Base-by-base conservation (phyloP, 441 rosid species). In the Euphorbia corollata region DNA sequence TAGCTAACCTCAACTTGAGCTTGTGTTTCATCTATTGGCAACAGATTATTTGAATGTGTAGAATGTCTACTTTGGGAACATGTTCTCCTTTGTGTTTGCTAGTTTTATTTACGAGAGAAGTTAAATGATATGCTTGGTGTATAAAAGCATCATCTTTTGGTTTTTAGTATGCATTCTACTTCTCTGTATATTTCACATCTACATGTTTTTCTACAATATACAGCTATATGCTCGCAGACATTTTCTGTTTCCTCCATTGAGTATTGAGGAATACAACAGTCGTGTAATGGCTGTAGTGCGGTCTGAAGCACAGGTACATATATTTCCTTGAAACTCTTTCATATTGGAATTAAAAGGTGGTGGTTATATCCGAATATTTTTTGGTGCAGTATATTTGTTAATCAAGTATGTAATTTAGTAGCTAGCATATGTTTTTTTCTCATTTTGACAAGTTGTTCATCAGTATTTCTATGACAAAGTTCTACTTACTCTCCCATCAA, bases 271-370 rank as follows among this genome's bases (percentile, higher is more conserved):
- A 65, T 83, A 79, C 68, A 90, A 90, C 71, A 88, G 82, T 55
- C 88, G 87, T 15, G 98, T 92, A 61, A 84, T 64, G 77, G 84
- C 87, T 50, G 88, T 92, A 11, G 97, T 88, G 54, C 86, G 97
- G 18, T 92, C 97, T 76, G 98, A 92, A 79, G 94, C 96, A 54
- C 98, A 92, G 76, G 98, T 92, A 81, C 47, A 64, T 45, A 27
- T 48, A 47, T 27, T 73, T 68, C 61, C 10, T n/a, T 23, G 23
- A 19, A 36, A 30, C 23, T 68, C n/a, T 36, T 34, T 55, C n/a
- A n/a, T n/a, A n/a, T n/a, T n/a, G 32, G 32, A 27, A 27, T 27
- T 27, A 4, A 1, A 27, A 27, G 32, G 32, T 27, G 32, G 32
- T 1, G 32, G 32, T 27, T 27, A 27, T 27, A 1, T 27, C 4